Conservation (phyloP, 306 rosid genomes). For the Parietaria judaica region DNA sequence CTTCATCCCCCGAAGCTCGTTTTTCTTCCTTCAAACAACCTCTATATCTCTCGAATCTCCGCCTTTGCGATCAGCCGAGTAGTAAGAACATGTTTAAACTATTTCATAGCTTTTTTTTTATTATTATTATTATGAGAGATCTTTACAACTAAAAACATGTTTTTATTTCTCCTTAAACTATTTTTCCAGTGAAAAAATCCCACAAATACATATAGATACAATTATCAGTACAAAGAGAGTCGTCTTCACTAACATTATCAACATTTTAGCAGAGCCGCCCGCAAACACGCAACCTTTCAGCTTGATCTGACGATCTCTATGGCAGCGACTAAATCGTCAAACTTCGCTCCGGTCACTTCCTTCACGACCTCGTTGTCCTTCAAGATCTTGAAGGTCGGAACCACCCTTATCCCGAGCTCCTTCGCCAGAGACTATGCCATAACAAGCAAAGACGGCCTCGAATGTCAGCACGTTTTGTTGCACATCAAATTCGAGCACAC, state of each 20-base stretch:
- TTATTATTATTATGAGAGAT: no score
- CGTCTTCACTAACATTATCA: constrained; percentile 10
- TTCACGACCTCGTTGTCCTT: constrained; percentile 71
- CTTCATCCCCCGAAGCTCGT: no score
- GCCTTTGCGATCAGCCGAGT: no score
- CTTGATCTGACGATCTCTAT: constrained; percentile 64
- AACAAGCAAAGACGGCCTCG: background rate
- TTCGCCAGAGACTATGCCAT: constrained; percentile 76
- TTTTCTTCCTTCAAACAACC: no score
- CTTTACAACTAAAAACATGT: background rate
- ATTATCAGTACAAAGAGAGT: constrained; percentile 5
- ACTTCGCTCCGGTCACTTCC: constrained; percentile 88
- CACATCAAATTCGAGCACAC: background rate
- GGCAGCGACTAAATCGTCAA: constrained; percentile 72
- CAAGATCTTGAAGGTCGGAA: constrained; percentile 90
- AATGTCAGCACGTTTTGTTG: background rate
- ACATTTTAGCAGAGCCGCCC: constrained; percentile 9
- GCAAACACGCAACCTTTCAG: constrained; percentile 17
- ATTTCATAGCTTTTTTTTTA: no score
- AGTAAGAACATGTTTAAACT: no score
- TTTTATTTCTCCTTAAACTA: constrained; percentile 1
- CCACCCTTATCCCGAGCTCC: constrained; percentile 93
- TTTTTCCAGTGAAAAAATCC: constrained; percentile 1
- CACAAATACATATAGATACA: constrained; percentile 20
- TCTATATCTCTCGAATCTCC: no score